These are phyloP conservation scores for Pythium grandisporangium DNA, from an alignment of 352 stramenopile species.

Conservation along the genomic window DNA sequence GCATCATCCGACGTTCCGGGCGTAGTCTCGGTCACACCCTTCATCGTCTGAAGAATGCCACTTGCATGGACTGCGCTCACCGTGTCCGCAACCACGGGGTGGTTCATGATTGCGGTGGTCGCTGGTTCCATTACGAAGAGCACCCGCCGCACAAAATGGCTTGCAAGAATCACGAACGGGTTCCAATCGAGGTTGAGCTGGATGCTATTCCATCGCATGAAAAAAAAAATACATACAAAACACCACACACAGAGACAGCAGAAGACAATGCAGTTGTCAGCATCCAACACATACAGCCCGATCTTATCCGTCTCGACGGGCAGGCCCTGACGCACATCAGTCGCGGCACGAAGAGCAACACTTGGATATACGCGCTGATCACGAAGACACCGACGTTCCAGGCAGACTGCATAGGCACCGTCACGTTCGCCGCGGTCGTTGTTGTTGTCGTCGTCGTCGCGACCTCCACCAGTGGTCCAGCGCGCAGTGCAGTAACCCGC, in stretches of 20 bases:
- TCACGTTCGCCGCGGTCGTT: neutral
- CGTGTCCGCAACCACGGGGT: slow-evolving; percentile 2
- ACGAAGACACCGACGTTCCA: slow-evolving; percentile 32
- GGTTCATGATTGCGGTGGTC: slow-evolving; percentile 3
- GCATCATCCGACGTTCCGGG: neutral
- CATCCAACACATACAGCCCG: too few species aligned
- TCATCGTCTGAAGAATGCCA: slow-evolving; percentile 4
- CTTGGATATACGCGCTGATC: slow-evolving; percentile 41
- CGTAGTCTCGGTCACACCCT: slow-evolving; percentile 5
- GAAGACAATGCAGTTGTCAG: too few species aligned
- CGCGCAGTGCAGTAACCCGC: too few species aligned
- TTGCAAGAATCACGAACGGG: slow-evolving; percentile 42
- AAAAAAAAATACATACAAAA: neutral
- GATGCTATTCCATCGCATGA: slow-evolving; percentile 11
- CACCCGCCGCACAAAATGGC: slow-evolving; percentile 20
- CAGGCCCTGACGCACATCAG: slow-evolving; percentile 31
- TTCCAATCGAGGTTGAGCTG: slow-evolving; percentile 64
- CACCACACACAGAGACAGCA: slow-evolving; percentile 12
- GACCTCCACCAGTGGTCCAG: too few species aligned
- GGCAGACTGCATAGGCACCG: slow-evolving; percentile 16
- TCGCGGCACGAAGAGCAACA: slow-evolving; percentile 59
- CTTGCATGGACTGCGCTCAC: neutral
- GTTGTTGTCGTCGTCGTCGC: neutral
- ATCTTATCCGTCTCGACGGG: too few species aligned
- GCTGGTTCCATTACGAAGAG: slow-evolving; percentile 14